Base-by-base conservation (phyloP, 768 basidiomycete genomes). In the Trametes meyenii region DNA sequence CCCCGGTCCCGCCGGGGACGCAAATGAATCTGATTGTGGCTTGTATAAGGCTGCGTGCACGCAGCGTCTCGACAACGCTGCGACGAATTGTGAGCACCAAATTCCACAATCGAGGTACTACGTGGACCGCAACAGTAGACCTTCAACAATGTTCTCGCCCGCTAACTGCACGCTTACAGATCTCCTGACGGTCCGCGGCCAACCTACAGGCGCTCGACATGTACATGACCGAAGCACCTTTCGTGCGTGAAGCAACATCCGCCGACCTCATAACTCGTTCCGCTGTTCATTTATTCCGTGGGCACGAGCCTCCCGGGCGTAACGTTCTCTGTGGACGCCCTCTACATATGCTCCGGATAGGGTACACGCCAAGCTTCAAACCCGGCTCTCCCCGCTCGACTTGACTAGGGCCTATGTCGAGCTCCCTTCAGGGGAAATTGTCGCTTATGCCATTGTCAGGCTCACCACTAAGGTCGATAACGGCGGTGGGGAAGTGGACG, bases 381-480 rank as follows among this genome's bases (percentile, higher is more conserved):
- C 51, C 21, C 58, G 58, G 29, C 58, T 59, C 50, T 59, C 45
- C 43, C 58, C 58, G 29, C 58, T 42, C 0, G 21, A 24, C 13
- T 52, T 50, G 3, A 33, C n/a, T 40, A 24, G 46, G 43, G 38
- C 50, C 19, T 59, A 52, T 43, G 50, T 59, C 19, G 58, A 59
- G 50, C 21, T 52, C 1, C 21, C 50, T 13, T 19, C 29, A 5
- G 58, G 58, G 42, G 50, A 44, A 43, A 38, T 59, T 8, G 43
- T 52, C 29, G 58, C 38, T 5, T 59, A 59, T 43, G 58, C 42
- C 26, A 52, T 44, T 33, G 58, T 59, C 50, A 59, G 52, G 44
- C 58, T 21, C 44, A 19, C 50, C 5, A 10, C 19, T 3, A 39
- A 26, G 13, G 49, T 24, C 39, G 39, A 3, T 3, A 13, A 40